Evolutionary conservation across 2,329 filamentous ascomycete species (phyloP), one percentile per base, ranked within the genome.

Genomic region (Clathrospora elynae): DNA sequence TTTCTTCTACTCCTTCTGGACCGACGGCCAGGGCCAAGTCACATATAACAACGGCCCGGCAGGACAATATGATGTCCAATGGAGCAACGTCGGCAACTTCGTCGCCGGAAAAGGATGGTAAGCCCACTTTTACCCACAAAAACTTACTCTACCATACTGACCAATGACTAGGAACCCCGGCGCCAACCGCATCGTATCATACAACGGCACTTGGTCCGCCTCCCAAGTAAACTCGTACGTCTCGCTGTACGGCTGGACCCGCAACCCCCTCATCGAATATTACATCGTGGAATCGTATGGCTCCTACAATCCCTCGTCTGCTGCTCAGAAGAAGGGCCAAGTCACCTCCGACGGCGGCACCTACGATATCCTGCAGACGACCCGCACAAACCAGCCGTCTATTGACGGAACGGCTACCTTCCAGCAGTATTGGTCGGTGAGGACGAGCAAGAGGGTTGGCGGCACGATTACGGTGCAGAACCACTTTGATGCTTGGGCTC

Each of bases 241-340:
- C 11, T 66, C 79, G 10, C 63, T 83, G n/a, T 83, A 83, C 57
- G 80, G 80, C 31, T 83, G 80, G 78, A 79, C 76, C 2, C 68
- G 61, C 12, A 74, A 72, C 59, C 78, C 78, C 0, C 66, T 80
- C n/a, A 71, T 81, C 58, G 80, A 82, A 53, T 82, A 81, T 69
- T 82, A 82, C 68, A 76, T 83, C 44, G 71, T 82, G 51, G 80
- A 83, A 46, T 64, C 71, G 9, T 77, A 75, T 59, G 77, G 75
- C 46, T 73, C 71, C 28, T 75, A 79, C 57, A 71, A 77, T 30
- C 76, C 77, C 1, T 71, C 71, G 42, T 72, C 74, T 53, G 77
- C 71, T 12, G 73, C 72, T 50, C 73, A 70, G 1, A 67, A 70
- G 47, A 77, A 77, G 59, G 80, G 79, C 17, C 74, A 73, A 42